These are phyloP conservation scores for Pueraria montana DNA, from an alignment of 306 rosid species.

Conservation along the genomic window DNA sequence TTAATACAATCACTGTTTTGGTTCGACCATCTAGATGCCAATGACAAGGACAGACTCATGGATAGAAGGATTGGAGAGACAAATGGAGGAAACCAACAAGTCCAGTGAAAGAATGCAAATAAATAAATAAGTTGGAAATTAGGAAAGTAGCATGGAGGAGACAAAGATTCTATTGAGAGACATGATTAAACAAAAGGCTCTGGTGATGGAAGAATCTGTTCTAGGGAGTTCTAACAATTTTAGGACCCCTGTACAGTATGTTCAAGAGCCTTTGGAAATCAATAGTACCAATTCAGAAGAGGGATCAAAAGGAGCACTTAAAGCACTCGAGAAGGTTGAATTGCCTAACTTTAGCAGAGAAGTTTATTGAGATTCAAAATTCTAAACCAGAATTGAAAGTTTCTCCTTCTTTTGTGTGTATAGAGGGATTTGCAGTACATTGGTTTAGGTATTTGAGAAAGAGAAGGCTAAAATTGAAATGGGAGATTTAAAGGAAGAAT, in stretches of 20 bases:
- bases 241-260: not conserved
- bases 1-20: not conserved
- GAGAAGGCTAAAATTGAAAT: too few relatives aligned
- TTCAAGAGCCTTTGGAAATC: not conserved
- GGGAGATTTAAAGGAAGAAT: too few relatives aligned
- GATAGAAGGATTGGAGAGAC: not conserved
- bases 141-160: too few relatives aligned
- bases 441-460: too few relatives aligned
- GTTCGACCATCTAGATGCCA: not conserved
- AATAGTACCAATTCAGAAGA: not conserved
- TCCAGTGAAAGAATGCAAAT: not conserved
- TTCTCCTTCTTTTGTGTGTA: too few relatives aligned
- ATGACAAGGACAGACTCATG: not conserved
- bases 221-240: not conserved
- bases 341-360: too few relatives aligned
- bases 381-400: too few relatives aligned
- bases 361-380: too few relatives aligned
- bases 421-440: too few relatives aligned
- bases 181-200: not conserved
- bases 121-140: not conserved
- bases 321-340: too few relatives aligned
- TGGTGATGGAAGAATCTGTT: not conserved
- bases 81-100: not conserved
- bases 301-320: too few relatives aligned
- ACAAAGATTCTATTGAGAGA: not conserved